Conservation (phyloP, 805 yeast genomes). For the Schwanniomyces vanrijiae region DNA sequence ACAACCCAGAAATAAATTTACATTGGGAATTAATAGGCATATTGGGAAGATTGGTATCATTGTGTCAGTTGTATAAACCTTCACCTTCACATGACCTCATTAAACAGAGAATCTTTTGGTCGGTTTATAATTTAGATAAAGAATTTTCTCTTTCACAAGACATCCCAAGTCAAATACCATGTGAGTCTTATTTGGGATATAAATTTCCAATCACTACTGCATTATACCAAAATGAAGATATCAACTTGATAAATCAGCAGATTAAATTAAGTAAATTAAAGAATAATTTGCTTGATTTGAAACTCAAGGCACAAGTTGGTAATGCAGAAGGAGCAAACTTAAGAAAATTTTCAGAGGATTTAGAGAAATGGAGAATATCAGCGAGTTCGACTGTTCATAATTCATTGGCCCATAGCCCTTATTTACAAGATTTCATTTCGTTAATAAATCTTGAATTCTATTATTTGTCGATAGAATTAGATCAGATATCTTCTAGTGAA, state of each 20-base stretch:
- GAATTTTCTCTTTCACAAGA: conserved; percentile 34
- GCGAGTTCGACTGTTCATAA: conserved; percentile 27
- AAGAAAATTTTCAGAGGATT: conserved; percentile 24
- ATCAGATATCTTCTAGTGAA: conserved; percentile 37
- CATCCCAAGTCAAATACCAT: conserved; percentile 37
- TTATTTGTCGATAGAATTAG: conserved; percentile 39
- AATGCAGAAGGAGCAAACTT: neutral
- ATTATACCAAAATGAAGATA: conserved; percentile 22
- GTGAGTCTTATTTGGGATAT: conserved; percentile 16
- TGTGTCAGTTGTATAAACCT: conserved; percentile 18
- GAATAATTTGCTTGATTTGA: conserved; percentile 20
- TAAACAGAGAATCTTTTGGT: conserved; percentile 31
- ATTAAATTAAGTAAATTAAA: conserved; percentile 25
- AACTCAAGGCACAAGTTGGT: conserved; percentile 5
- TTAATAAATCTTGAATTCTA: conserved; percentile 38
- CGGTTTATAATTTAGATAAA: conserved; percentile 38
- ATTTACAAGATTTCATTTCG: conserved; percentile 32
- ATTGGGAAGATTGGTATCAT: conserved; percentile 26
- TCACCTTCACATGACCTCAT: neutral
- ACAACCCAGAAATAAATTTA: conserved; percentile 24
- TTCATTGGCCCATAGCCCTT: conserved; percentile 23
- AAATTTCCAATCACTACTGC: conserved; percentile 13
- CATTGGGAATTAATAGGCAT: conserved; percentile 37
- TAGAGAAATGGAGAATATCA: conserved; percentile 39
- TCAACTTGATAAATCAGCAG: conserved; percentile 18